phyloP scores from a whole-genome alignment of 2,329 filamentous ascomycete genomes.

The Cladosporium phlei region DNA sequence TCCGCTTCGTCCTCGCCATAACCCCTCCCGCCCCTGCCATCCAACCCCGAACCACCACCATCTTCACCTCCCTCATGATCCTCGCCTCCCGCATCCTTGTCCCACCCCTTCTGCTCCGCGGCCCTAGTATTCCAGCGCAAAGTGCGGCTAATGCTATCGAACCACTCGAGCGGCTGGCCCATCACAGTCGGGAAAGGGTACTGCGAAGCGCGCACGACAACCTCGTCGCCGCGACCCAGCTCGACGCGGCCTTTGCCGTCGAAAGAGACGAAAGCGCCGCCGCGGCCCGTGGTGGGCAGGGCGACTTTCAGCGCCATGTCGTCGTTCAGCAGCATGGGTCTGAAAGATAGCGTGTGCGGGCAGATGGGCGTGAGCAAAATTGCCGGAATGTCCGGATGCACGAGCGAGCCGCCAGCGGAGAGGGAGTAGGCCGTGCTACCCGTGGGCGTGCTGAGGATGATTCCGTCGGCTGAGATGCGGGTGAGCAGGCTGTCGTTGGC shows the following conservation, averaged over 20 bases:
- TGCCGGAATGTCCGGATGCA: slow-evolving; percentile 93
- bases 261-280: slow-evolving; percentile 93
- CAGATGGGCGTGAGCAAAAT: slow-evolving; percentile 97
- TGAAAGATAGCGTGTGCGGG: slow-evolving; percentile 92
- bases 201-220: slow-evolving; percentile 91
- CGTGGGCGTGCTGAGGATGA: slow-evolving; percentile 95
- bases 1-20: slow-evolving; percentile 61
- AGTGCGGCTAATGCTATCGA: slow-evolving; percentile 87
- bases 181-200: slow-evolving; percentile 97
- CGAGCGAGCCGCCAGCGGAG: slow-evolving; percentile 88
- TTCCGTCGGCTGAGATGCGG: slow-evolving; percentile 92
- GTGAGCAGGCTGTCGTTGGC: slow-evolving; percentile 93
- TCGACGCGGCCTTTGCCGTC: slow-evolving; percentile 96
- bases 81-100: slow-evolving; percentile 52
- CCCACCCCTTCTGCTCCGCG: slow-evolving; percentile 84
- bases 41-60: slow-evolving; percentile 33
- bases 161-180: slow-evolving; percentile 87
- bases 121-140: slow-evolving; percentile 93
- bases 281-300: slow-evolving; percentile 77
- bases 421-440: slow-evolving; percentile 89
- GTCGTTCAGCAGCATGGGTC: slow-evolving; percentile 95
- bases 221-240: slow-evolving; percentile 86
- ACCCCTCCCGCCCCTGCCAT: too few species aligned
- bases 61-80: slow-evolving; percentile 31
- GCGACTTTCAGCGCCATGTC: slow-evolving; percentile 86